Base-by-base conservation (phyloP, 331 rosid genomes). In the Spiraea crenata region DNA sequence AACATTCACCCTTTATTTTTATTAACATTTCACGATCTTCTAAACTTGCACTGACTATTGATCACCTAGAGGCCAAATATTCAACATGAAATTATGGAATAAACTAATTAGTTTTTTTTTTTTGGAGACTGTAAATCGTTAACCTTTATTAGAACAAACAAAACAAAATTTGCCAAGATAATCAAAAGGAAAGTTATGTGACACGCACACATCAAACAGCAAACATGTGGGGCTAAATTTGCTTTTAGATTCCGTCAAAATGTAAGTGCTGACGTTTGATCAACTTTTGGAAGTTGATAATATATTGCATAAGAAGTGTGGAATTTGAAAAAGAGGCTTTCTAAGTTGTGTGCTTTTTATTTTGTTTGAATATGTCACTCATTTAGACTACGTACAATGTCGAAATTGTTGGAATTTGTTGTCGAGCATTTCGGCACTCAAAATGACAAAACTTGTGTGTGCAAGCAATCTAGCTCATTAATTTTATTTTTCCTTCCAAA, bases 231-330 rank as follows among this genome's bases (percentile, higher is more conserved):
- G 67, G 3, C 65, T 0, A 4, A 41, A 59, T 46, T 9, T 38
- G 63, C 66, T 13, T 70, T 62, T 62, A 10, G 54, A 72, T n/a
- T 17, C n/a, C 55, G 41, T 73, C 37, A 31, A 63, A 52, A 56
- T 1, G n/a, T 14, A 7, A 8, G 55, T 57, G 52, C 57, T 41
- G 65, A 40, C 44, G 61, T 16, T 40, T 25, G 46, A 60, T 72
- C 70, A 11, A 49, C 52, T 42, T 25, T 60, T 47, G 49, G 37
- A 46, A 58, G 67, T 45, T 59, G 35, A 19, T 25, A 25, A 2
- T 0, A 25, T 25, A 25, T 25, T 48, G 57, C 57, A 58, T 3
- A 49, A 48, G 11, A 7, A 10, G 19, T 4, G 63, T 10, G 4
- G 15, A 46, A 71, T 14, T 57, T 40, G 12, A 61, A 48, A 61